Percentiles rank a stretch among this genome's conserved stretches.
phyloP scores from a whole-genome alignment of 2,329 filamentous ascomycete genomes.

The Eurotiales sp. region DNA sequence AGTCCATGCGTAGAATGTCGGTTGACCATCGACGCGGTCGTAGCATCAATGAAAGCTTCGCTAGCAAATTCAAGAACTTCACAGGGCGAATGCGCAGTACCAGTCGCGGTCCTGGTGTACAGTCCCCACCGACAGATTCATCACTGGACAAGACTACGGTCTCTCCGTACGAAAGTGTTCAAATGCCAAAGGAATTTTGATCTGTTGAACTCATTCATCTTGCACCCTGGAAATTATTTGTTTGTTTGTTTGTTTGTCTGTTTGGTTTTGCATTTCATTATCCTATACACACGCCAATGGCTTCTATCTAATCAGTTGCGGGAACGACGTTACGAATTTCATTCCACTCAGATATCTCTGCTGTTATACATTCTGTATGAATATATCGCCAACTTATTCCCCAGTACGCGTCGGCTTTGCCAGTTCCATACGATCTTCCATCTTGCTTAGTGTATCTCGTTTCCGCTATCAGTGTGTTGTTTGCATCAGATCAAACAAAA shows the following conservation, averaged over 20 bases:
- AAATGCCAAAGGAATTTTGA: slow-evolving; percentile 16
- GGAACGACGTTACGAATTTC: slow-evolving; percentile 14
- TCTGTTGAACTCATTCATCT: neutral
- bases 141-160: slow-evolving; percentile 16
- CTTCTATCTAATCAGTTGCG: neutral
- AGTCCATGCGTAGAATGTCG: slow-evolving; percentile 40
- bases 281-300: neutral
- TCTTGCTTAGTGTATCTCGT: slow-evolving; percentile 8
- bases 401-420: no score
- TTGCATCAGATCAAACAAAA: neutral
- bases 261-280: neutral
- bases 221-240: neutral
- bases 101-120: slow-evolving; percentile 48
- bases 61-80: slow-evolving; percentile 51
- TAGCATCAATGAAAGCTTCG: slow-evolving; percentile 57
- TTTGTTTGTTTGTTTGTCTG: no score
- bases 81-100: slow-evolving; percentile 58
- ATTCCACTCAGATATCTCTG: slow-evolving; percentile 9
- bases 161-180: slow-evolving; percentile 31
- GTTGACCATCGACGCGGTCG: slow-evolving; percentile 49
- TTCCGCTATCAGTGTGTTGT: neutral
- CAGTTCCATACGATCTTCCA: no score
- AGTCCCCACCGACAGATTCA: slow-evolving; percentile 39
- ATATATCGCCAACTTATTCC: neutral
- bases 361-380: slow-evolving; percentile 9